phyloP scores from a whole-genome alignment of 2,329 filamentous ascomycete genomes.

The Chaetomiaceae sp. region DNA sequence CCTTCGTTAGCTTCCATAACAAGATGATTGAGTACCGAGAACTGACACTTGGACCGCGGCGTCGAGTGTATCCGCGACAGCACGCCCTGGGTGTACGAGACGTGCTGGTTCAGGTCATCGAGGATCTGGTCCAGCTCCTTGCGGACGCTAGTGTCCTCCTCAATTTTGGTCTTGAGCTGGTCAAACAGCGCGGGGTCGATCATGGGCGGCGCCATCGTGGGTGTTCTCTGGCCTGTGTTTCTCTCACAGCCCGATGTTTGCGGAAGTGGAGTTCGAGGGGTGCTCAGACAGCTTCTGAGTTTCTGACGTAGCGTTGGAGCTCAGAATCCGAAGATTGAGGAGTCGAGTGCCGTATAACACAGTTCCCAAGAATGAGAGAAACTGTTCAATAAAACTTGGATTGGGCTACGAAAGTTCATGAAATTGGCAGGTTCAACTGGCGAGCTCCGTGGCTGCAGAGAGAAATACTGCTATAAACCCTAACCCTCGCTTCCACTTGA shows the following conservation, averaged over 20 bases:
- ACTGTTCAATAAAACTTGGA: too few species aligned
- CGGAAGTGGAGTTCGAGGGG: neutral
- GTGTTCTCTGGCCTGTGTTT: neutral
- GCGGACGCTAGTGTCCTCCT: conserved; percentile 76
- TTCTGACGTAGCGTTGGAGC: too few species aligned
- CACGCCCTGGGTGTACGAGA: conserved; percentile 73
- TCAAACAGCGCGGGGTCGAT: conserved; percentile 83
- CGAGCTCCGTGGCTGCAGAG: too few species aligned
- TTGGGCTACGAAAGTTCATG: too few species aligned
- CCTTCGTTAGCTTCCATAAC: conserved; percentile 12
- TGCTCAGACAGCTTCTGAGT: too few species aligned
- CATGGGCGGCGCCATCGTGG: conserved; percentile 38
- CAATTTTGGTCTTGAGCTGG: conserved; percentile 81
- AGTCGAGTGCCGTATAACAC: too few species aligned
- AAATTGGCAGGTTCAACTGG: too few species aligned
- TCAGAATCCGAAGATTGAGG: too few species aligned
- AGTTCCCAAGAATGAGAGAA: too few species aligned
- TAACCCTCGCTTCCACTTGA: too few species aligned
- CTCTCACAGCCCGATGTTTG: neutral
- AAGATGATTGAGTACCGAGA: too few species aligned
- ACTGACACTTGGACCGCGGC: conserved; percentile 51
- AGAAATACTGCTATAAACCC: too few species aligned
- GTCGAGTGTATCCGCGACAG: conserved; percentile 89
- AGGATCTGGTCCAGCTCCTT: conserved; percentile 81
- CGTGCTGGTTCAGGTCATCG: conserved; percentile 77